Base-by-base conservation (phyloP, 768 basidiomycete species). In the Hypholoma sublateritium region DNA sequence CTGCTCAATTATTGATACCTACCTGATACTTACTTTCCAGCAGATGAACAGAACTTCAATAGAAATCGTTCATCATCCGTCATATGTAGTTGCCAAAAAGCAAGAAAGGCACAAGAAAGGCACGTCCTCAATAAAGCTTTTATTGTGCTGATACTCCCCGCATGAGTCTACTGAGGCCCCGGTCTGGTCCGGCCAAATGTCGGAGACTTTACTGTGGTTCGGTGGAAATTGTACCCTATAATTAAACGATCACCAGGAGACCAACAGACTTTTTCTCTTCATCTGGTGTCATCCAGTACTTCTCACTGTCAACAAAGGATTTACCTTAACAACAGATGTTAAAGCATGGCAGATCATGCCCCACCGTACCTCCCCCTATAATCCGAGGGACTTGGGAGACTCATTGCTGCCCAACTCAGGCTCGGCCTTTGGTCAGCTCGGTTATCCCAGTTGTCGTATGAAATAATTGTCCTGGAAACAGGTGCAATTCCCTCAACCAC, bases 391-490 rank as follows among this genome's bases (percentile, higher is more conserved):
- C 50, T 2, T 37, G 21, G 21, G 7, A 25, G 34, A 49, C 47
- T 35, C 19, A 50, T 16, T 1, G 25, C 4, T 13, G 24, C 24
- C 25, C 48, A 9, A 19, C 5, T 34, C n/a, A n/a, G n/a, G 17
- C 35, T 21, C 21, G 28, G 28, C 25, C n/a, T 19, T 17, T 43
- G 53, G 49, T 55, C 24, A 54, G 28, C 32, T 46, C 47, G 41
- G 42, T 51, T 54, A 41, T 41, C 22, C 25, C 25, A 16, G 11
- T 25, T 28, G 32, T 59, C 39, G 57, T 37, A 48, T 22, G 52
- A 46, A 58, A 50, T 58, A 48, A 60, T 64, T 55, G 62, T 52
- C 62, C 47, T 64, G 60, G 62, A 61, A 57, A 64, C 62, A 39
- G 37, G 35, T 36, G 50, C 46, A 50, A 45, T 45, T 41, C 14